These are phyloP conservation scores for Pelargonium australe DNA, from an alignment of 441 rosid species.

Conservation along the genomic window DNA sequence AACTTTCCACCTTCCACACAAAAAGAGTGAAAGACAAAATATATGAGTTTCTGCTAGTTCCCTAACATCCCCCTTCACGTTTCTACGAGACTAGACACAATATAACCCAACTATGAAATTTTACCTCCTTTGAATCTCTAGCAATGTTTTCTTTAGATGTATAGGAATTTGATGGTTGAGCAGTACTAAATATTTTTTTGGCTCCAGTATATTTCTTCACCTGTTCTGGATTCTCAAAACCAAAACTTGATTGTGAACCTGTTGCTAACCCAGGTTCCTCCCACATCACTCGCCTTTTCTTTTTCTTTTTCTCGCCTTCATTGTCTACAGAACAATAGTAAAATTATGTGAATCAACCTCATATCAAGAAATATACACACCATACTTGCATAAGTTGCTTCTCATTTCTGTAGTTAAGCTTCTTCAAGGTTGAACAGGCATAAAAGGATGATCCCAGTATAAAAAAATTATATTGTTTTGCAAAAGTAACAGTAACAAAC, in stretches of 20 bases:
- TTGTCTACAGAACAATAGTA: slow-evolving; percentile 45
- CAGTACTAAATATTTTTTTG: slow-evolving; percentile 31
- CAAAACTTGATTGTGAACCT: slow-evolving; percentile 40
- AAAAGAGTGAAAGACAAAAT: not conserved
- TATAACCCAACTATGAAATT: not conserved
- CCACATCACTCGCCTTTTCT: slow-evolving; percentile 49
- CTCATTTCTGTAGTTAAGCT: no score
- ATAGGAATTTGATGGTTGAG: slow-evolving; percentile 41
- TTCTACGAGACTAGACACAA: slow-evolving; percentile 8
- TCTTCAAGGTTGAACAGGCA: not conserved
- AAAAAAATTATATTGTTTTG: not conserved
- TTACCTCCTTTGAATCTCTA: slow-evolving; percentile 58
- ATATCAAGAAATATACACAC: not conserved
- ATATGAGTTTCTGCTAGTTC: not conserved
- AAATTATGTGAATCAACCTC: slow-evolving; percentile 3
- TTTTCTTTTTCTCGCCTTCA: slow-evolving; percentile 58
- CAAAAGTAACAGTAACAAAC: slow-evolving; percentile 2
- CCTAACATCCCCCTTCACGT: slow-evolving; percentile 3
- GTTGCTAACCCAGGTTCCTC: slow-evolving; percentile 37
- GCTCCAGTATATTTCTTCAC: slow-evolving; percentile 47
- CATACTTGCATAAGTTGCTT: no score
- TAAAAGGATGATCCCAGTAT: not conserved
- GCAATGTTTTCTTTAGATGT: slow-evolving; percentile 35
- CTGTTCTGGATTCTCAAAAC: slow-evolving; percentile 39
- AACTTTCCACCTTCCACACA: slow-evolving; percentile 55